A percentile compares a stretch with the other conserved stretches of the same genome.
phyloP scores from a whole-genome alignment of 768 basidiomycete genomes.

The Suillus clintonianus region DNA sequence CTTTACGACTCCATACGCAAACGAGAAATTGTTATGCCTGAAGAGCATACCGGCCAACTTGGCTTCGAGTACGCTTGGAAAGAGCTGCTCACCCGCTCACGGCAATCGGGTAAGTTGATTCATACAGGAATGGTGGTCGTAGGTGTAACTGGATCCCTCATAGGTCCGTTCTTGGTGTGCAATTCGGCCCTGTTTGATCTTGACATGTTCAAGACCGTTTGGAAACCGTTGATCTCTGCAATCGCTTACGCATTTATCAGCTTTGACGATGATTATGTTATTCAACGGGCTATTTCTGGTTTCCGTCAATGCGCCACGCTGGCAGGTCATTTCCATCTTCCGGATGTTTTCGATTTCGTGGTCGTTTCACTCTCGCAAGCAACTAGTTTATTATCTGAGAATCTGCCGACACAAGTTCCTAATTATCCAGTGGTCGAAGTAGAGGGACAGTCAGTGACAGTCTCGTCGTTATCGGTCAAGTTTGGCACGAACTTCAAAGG shows the following conservation, averaged over 20 bases:
- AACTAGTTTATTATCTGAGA: slow-evolving; percentile 81
- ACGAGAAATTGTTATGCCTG: slow-evolving; percentile 94
- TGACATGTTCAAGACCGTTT: slow-evolving; percentile 92
- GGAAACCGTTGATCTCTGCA: slow-evolving; percentile 92
- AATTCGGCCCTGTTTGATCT: slow-evolving; percentile 81
- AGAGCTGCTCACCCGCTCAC: slow-evolving; percentile 81
- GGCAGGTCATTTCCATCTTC: slow-evolving; percentile 84
- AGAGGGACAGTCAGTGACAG: slow-evolving; percentile 86
- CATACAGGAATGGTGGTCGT: slow-evolving; percentile 38
- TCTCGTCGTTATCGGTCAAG: slow-evolving; percentile 88
- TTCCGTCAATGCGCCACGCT: slow-evolving; percentile 95
- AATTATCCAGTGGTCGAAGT: slow-evolving; percentile 89
- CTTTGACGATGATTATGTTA: slow-evolving; percentile 95
- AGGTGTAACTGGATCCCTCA: slow-evolving; percentile 25
- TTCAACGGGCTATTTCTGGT: slow-evolving; percentile 93
- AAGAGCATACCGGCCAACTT: slow-evolving; percentile 94
- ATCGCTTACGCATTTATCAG: slow-evolving; percentile 95
- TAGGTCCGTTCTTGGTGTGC: slow-evolving; percentile 61
- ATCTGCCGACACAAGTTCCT: slow-evolving; percentile 67
- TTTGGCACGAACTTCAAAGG: slow-evolving; percentile 96
- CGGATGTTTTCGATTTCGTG: slow-evolving; percentile 96
- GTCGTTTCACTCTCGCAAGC: slow-evolving; percentile 92
- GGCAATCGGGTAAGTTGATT: slow-evolving; percentile 64
- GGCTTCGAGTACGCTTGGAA: slow-evolving; percentile 99
- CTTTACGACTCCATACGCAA: slow-evolving; percentile 96